Percentiles rank a stretch among this genome's conserved stretches.
Evolutionary conservation across 75 land plant genomes (phyloP).

Genomic region (Pseudotsuga menziesii): DNA sequence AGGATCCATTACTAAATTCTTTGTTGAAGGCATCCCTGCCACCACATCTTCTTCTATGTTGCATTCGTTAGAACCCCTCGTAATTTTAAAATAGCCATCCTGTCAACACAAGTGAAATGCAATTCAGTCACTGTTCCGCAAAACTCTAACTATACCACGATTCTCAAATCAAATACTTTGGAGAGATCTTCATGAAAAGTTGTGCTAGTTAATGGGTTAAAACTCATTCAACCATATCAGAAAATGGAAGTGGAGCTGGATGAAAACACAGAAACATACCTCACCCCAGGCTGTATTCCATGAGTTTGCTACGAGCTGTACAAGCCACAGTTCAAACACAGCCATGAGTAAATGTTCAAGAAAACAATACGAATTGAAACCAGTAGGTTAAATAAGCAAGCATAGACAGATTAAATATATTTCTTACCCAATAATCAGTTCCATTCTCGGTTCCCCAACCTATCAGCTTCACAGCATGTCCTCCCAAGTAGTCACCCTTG

Average conservation of each 20-base stretch:
- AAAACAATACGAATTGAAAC: neutral
- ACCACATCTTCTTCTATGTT: constrained; percentile 67
- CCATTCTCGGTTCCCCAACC: constrained; percentile 55
- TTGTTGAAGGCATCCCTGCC: constrained; percentile 71
- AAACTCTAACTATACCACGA: neutral
- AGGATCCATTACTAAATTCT: constrained; percentile 31
- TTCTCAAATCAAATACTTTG: neutral
- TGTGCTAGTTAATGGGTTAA: neutral
- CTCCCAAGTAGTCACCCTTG: constrained; percentile 37
- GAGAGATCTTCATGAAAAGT: neutral
- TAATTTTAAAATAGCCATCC: constrained; percentile 77
- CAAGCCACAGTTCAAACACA: neutral
- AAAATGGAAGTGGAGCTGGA: neutral
- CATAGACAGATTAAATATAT: neutral
- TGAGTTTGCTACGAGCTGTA: constrained; percentile 42
- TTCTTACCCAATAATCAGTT: constrained; percentile 45
- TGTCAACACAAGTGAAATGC: constrained; percentile 11
- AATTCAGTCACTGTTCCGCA: neutral
- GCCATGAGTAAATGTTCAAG: neutral
- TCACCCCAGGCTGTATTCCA: constrained; percentile 53
- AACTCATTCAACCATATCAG: neutral
- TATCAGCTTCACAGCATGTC: constrained; percentile 52
- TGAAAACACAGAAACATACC: constrained; percentile 16
- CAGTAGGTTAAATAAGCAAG: neutral
- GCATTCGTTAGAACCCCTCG: constrained; percentile 73